Percentiles rank a stretch among this genome's conserved stretches.
Evolutionary conservation across 2,329 filamentous ascomycete species (phyloP).

Genomic region (Penicillium sp.): DNA sequence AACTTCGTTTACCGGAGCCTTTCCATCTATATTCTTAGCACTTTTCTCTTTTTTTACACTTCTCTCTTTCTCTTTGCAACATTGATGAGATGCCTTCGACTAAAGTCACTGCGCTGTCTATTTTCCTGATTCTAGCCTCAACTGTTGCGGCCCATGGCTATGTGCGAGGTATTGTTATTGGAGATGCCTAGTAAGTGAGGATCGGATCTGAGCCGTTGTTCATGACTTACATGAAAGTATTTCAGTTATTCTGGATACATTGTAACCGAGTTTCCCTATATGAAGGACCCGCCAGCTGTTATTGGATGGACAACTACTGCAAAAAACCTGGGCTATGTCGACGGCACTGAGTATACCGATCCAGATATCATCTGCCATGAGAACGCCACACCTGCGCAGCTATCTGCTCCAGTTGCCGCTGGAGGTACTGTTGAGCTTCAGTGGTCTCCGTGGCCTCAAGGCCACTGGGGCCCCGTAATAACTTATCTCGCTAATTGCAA

Average conservation of each 20-base stretch:
- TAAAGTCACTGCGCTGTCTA: conserved; percentile 3
- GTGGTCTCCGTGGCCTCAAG: conserved; percentile 64
- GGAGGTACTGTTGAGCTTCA: conserved; percentile 56
- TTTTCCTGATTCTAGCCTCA: conserved; percentile 29
- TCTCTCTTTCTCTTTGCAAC: neutral
- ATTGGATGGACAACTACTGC: conserved; percentile 55
- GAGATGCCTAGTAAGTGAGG: conserved; percentile 27
- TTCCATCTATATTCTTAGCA: no score
- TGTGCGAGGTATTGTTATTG: conserved; percentile 33
- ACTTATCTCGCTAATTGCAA: conserved; percentile 61
- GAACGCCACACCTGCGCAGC: conserved; percentile 36
- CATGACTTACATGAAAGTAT: conserved; percentile 18
- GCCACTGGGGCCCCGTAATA: conserved; percentile 61
- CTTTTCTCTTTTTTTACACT: neutral
- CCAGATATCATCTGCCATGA: conserved; percentile 58
- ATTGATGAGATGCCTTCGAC: conserved; percentile 9
- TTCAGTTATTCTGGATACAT: conserved; percentile 41
- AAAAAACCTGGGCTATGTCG: conserved; percentile 53
- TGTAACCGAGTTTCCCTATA: conserved; percentile 32
- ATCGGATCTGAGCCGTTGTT: neutral
- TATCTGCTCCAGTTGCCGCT: conserved; percentile 56
- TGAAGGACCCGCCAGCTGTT: conserved; percentile 33
- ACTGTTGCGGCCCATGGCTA: conserved; percentile 38
- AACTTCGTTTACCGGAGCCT: conserved; percentile 2
- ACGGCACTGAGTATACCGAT: conserved; percentile 41